phyloP scores from a whole-genome alignment of 805 yeast species.

The Metschnikowia amazonensis region DNA sequence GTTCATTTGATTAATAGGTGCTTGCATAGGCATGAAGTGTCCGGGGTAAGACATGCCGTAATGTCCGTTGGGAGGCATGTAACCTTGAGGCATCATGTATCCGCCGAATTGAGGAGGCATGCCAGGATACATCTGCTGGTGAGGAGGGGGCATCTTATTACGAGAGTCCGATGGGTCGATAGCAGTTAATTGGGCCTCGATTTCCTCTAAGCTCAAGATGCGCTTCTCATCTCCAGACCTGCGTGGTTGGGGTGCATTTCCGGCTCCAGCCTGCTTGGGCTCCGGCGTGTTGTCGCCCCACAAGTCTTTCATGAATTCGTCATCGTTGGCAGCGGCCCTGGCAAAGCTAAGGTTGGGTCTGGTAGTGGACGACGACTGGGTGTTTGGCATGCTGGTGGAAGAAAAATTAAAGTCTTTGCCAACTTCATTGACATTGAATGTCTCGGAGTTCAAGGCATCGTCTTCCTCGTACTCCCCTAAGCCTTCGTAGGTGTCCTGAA shows the following conservation, averaged over 20 bases:
- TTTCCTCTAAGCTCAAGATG: conserved; percentile 72
- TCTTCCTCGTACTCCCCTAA: conserved; percentile 67
- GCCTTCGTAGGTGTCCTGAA: conserved; percentile 82
- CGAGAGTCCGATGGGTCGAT: conserved; percentile 32
- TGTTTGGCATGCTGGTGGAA: conserved; percentile 22
- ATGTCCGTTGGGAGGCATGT: conserved; percentile 34
- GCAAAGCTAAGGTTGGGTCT: conserved; percentile 37
- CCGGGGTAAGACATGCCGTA: conserved; percentile 26
- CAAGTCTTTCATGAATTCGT: conserved; percentile 43
- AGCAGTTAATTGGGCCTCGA: conserved; percentile 71
- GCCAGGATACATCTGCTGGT: conserved; percentile 32
- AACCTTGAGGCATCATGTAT: conserved; percentile 41
- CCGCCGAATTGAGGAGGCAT: conserved; percentile 34
- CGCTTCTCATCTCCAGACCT: conserved; percentile 31
- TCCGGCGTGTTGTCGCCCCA: conserved; percentile 40
- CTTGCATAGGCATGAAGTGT: conserved; percentile 23
- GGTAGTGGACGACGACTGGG: conserved; percentile 16
- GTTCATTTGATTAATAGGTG: conserved; percentile 12
- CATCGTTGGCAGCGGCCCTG: conserved; percentile 40
- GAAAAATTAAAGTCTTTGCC: conserved; percentile 68
- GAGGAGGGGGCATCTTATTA: conserved; percentile 18
- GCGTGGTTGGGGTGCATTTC: conserved; percentile 35
- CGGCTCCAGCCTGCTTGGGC: conserved; percentile 8
- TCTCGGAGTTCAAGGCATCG: conserved; percentile 77
- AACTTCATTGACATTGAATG: conserved; percentile 60